Percentiles rank a stretch among this genome's conserved stretches.
Conservation (phyloP, 495 filamentous ascomycete species). For the Podospora pseudopauciseta region DNA sequence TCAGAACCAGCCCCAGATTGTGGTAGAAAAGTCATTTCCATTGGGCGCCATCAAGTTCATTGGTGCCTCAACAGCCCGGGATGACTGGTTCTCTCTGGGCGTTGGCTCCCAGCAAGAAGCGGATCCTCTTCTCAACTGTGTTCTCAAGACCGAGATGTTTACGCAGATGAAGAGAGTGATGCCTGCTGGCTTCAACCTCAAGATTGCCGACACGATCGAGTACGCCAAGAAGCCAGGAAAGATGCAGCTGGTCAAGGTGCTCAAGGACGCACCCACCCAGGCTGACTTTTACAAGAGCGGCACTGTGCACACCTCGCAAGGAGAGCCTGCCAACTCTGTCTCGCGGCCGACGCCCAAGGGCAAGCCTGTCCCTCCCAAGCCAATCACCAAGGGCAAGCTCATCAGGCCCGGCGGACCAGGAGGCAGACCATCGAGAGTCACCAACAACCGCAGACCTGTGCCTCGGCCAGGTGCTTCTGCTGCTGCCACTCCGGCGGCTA, state of each 20-base stretch:
- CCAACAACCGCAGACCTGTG: conserved; percentile 52
- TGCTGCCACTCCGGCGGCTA: conserved; percentile 13
- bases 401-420: conserved; percentile 85
- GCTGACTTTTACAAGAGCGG: conserved; percentile 92
- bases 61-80: conserved; percentile 70
- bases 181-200: conserved; percentile 74
- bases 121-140: conserved; percentile 85
- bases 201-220: conserved; percentile 79
- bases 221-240: conserved; percentile 99
- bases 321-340: conserved; percentile 77
- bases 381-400: conserved; percentile 86
- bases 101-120: conserved; percentile 84
- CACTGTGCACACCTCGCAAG: conserved; percentile 78
- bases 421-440: conserved; percentile 68
- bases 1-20: conserved; percentile 75
- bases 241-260: conserved; percentile 74
- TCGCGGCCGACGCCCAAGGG: conserved; percentile 81
- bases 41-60: conserved; percentile 84
- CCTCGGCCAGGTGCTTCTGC: conserved; percentile 33
- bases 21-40: conserved; percentile 74
- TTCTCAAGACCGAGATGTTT: conserved; percentile 97
- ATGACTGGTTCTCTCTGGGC: conserved; percentile 95
- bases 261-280: conserved; percentile 76
- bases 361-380: conserved; percentile 78
- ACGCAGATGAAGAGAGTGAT: conserved; percentile 76